phyloP scores from a whole-genome alignment of 192 early-diverging fungal genomes.

The Backusella mclennaniae region DNA sequence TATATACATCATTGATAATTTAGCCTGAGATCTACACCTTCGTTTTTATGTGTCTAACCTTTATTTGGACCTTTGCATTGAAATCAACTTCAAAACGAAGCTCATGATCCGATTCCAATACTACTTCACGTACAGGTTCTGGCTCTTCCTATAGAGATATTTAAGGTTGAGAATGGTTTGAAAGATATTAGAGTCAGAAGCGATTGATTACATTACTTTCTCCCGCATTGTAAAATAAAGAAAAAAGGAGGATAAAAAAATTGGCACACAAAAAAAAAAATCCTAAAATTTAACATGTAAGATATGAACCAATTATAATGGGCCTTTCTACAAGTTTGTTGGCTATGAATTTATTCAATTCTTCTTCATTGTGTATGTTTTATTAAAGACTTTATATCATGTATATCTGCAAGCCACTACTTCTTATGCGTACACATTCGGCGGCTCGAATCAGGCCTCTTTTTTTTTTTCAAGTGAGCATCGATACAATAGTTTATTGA shows the following conservation, averaged over 20 bases:
- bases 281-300: background rate
- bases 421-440: no score
- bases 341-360: no score
- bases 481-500: no score
- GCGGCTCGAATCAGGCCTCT: no score
- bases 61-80: constrained; percentile 61
- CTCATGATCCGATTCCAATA: constrained; percentile 78
- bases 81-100: constrained; percentile 91
- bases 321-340: background rate
- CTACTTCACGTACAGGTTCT: constrained; percentile 52
- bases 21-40: background rate
- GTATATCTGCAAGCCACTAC: no score
- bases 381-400: no score
- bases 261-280: background rate
- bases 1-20: no score
- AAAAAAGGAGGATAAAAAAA: background rate
- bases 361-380: no score
- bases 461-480: no score
- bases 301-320: background rate
- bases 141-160: constrained; percentile 5
- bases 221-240: background rate
- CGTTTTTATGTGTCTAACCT: constrained; percentile 47
- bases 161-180: background rate
- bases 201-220: background rate
- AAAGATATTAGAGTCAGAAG: background rate